Evolutionary conservation across 164 flowering plant species (phyloP), one percentile per base, ranked within the genome.

Genomic region (Magnolia changhungtana): DNA sequence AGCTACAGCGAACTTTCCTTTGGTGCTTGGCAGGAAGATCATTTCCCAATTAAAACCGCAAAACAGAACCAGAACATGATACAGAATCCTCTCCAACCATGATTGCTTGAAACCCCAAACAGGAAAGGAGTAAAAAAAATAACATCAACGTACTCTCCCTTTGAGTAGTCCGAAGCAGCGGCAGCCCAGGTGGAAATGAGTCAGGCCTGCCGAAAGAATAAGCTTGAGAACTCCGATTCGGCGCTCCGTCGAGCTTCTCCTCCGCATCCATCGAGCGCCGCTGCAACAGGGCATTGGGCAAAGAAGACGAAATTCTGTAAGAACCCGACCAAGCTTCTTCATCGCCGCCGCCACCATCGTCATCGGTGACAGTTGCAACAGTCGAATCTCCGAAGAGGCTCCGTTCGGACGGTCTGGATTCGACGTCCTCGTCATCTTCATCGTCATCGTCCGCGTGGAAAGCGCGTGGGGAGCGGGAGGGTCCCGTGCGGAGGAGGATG

Each of bases 301-400:
- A 18, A 9, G 94, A 90, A 65, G 84, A 79, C 4, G 94, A 89
- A 19, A 83, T 21, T 65, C 82, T 76, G 59, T 24, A 76, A 37
- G 45, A 37, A 69, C 59, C 6, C 21, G 51, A 52, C 50, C 55
- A 52, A 21, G 45, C 20, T 5, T 68, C 74, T 19, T 82, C 83
- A 11, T 80, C 80, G 7, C 45, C 45, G 14, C 27, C 77, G 18
- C 52, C 68, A 4, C 52, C 50, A 50, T 78, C 82, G 24, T 64
- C 67, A n/a, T 19, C 10, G 2, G 21, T n/a, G 7, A 7, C 9
- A 5, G 67, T n/a, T 19, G 21, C 24, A 19, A 6, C 21, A 5
- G 61, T 55, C 13, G 67, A 64, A 18, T 21, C 67, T 20, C 67
- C 69, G 14, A 23, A 66, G 27, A 24, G 24, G 7, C 45, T 37